Base-by-base conservation (phyloP, 805 yeast species). In the Sugiyamaella mastotermitis region DNA sequence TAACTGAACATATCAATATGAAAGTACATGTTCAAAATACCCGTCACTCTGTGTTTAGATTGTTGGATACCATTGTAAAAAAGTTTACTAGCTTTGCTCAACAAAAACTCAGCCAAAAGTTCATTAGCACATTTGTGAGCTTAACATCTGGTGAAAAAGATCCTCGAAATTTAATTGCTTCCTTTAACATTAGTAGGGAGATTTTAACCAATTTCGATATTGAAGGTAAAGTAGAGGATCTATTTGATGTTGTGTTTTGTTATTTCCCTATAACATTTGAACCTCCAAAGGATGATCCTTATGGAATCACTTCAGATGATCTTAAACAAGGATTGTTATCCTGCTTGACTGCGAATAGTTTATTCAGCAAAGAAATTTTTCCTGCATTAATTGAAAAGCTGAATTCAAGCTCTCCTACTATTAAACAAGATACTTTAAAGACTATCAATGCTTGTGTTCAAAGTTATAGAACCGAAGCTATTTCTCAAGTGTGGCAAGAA, bases 261-360 rank as follows among this genome's bases (percentile, higher is more conserved):
- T 92, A 92, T 62, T 92, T 90, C 64, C 99, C 99, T 9, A 88
- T 92, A 30, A 83, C 96, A 1, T 92, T 94, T 62, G 79, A 78
- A 41, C 95, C 97, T 1, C 95, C 97, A 3, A 66, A 71, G 48
- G 84, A 84, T 57, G 95, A 90, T 51, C 88, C 92, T 0, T 86
- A 87, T 56, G 76, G 79, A 45, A 83, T 86, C 47, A 76, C 95
- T 0, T 75, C 86, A 1, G 73, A 69, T 1, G 83, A 86, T 38
- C 66, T 94, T 48, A 85, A 84, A 53, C 31, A 51, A 8, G 69
- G 74, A 5, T 64, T 92, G 38, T 68, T 88, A 48, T 49, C 52
- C 1, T 80, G 88, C 3, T 67, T 86, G 31, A 66, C 84, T 2
- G 66, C 86, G 11, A 76, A 75, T 37, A 57, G 76, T 2, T 48